phyloP scores from a whole-genome alignment of 106 monocot species.

The Dioscorea dumetorum region DNA sequence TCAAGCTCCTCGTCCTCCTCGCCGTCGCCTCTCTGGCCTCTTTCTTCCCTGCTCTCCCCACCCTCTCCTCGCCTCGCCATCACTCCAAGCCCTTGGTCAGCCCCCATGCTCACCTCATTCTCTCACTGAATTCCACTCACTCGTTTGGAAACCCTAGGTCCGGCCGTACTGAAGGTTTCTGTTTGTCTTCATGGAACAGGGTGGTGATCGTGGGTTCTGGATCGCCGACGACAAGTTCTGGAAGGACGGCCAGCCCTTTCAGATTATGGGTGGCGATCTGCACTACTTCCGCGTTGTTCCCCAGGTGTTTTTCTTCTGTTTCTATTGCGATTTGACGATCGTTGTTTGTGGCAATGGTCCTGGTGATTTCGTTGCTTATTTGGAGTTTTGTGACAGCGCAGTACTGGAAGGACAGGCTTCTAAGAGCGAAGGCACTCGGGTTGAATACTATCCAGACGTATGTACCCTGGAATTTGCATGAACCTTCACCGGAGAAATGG shows the following conservation, averaged over 20 bases:
- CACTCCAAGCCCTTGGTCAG: neutral
- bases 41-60: conserved; percentile 4
- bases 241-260: conserved; percentile 71
- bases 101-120: neutral
- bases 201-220: conserved; percentile 32
- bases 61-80: conserved; percentile 3
- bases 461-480: conserved; percentile 98
- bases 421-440: conserved; percentile 88
- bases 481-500: conserved; percentile 74
- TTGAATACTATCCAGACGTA: conserved; percentile 97
- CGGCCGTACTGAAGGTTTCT: neutral
- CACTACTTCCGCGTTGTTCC: conserved; percentile 91
- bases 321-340: neutral
- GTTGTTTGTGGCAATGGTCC: too few species aligned
- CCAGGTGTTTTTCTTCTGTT: conserved; percentile 32
- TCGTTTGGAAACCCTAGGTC: neutral
- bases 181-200: conserved; percentile 13
- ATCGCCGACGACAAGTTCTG: conserved; percentile 76
- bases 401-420: conserved; percentile 91
- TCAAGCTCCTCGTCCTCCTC: conserved; percentile 11
- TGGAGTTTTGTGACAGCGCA: conserved; percentile 10
- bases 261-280: conserved; percentile 86
- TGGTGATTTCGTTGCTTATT: neutral
- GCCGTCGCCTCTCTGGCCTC: conserved; percentile 1
- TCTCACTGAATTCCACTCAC: neutral